Conservation (phyloP, 2,329 filamentous ascomycete species). For the Botryotinia globosa region DNA sequence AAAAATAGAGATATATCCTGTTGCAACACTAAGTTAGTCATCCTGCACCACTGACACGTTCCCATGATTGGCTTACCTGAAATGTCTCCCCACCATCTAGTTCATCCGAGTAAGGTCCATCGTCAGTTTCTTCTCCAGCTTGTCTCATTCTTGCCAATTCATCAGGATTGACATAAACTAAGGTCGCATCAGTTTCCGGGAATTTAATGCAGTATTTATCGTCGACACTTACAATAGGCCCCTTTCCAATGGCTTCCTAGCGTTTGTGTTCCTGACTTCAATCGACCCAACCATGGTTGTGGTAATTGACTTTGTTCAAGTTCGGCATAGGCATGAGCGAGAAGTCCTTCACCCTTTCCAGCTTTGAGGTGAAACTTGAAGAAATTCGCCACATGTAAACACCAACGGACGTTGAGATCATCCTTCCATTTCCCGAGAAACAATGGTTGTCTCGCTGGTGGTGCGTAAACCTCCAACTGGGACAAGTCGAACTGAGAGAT, state of each 20-base stretch:
- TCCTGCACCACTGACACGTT: background rate
- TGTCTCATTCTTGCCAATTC: constrained; percentile 29
- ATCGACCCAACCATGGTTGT: constrained; percentile 42
- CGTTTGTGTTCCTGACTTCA: constrained; percentile 39
- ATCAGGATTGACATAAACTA: constrained; percentile 28
- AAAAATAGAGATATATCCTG: constrained; percentile 36
- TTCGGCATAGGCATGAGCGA: constrained; percentile 38
- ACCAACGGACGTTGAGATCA: constrained; percentile 46
- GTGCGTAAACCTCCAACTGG: constrained; percentile 46
- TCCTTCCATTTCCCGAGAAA: constrained; percentile 41
- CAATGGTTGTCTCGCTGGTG: constrained; percentile 39
- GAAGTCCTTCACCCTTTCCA: constrained; percentile 37
- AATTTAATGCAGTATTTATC: background rate
- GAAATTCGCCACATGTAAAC: constrained; percentile 50
- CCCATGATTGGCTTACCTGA: constrained; percentile 25
- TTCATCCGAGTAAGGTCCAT: constrained; percentile 25
- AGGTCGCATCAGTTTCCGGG: constrained; percentile 17
- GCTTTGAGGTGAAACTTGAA: constrained; percentile 50
- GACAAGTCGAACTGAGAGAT: constrained; percentile 43
- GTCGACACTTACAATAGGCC: constrained; percentile 43
- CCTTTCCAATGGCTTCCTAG: constrained; percentile 50
- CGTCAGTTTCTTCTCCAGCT: constrained; percentile 9
- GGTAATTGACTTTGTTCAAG: constrained; percentile 42
- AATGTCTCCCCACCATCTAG: constrained; percentile 29
- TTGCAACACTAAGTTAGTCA: background rate